These are phyloP conservation scores for Penicillium bovifimosum DNA, from an alignment of 495 filamentous ascomycete genomes.

Conservation along the genomic window DNA sequence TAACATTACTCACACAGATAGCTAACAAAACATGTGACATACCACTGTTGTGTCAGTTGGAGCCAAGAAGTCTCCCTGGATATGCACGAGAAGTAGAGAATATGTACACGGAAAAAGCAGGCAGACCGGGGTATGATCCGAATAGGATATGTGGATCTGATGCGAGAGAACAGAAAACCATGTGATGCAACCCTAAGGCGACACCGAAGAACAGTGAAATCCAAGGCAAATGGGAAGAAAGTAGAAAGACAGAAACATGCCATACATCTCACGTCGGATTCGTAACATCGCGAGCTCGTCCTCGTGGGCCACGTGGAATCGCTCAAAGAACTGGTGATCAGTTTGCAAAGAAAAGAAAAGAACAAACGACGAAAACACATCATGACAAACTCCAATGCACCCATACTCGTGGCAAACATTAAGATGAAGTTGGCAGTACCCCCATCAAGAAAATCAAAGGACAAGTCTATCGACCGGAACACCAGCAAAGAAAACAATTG, in stretches of 20 bases:
- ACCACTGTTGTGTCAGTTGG: neutral
- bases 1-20: too few species aligned
- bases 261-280: slow-evolving; percentile 28
- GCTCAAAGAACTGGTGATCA: slow-evolving; percentile 19
- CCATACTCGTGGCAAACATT: slow-evolving; percentile 21
- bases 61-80: slow-evolving; percentile 1
- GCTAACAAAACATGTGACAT: neutral
- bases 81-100: slow-evolving; percentile 21
- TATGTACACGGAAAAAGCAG: slow-evolving; percentile 24
- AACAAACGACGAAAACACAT: neutral
- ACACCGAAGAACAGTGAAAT: slow-evolving; percentile 1
- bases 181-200: slow-evolving; percentile 2
- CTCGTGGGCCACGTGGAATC: slow-evolving; percentile 17
- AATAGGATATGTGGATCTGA: slow-evolving; percentile 9
- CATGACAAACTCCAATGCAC: slow-evolving; percentile 27
- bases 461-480: slow-evolving; percentile 22
- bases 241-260: slow-evolving; percentile 21
- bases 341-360: slow-evolving; percentile 3
- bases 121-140: slow-evolving; percentile 17
- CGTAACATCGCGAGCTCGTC: slow-evolving; percentile 23
- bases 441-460: slow-evolving; percentile 5
- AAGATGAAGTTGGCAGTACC: slow-evolving; percentile 16
- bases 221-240: slow-evolving; percentile 11
- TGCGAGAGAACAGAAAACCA: neutral
- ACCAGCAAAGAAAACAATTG: neutral